Conservation (phyloP, 768 basidiomycete genomes). For the Leucocoprinus leucothites region DNA sequence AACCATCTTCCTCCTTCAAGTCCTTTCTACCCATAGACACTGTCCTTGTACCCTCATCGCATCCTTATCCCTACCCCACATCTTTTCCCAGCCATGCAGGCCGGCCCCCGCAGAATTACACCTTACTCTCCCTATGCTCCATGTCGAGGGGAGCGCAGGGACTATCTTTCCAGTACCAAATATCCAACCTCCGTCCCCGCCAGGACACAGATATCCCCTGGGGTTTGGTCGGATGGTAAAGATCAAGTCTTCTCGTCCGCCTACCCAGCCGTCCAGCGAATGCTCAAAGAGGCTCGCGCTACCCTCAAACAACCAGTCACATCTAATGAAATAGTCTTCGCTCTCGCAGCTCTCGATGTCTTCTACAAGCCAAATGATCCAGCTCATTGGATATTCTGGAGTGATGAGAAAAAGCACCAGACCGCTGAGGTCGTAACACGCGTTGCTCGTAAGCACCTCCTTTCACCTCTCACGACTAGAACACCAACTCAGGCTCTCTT, state of each 20-base stretch:
- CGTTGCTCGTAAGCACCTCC: slow-evolving; percentile 45
- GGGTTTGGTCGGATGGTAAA: slow-evolving; percentile 37
- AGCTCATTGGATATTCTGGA: slow-evolving; percentile 67
- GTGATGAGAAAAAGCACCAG: slow-evolving; percentile 39
- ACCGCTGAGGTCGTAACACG: slow-evolving; percentile 54
- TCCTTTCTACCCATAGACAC: slow-evolving; percentile 7
- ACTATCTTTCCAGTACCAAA: slow-evolving; percentile 14
- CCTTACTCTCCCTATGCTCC: slow-evolving; percentile 17
- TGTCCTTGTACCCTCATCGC: not conserved
- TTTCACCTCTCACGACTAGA: not conserved
- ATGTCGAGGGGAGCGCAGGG: slow-evolving; percentile 17
- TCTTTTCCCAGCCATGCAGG: slow-evolving; percentile 15
- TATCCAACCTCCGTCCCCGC: slow-evolving; percentile 22
- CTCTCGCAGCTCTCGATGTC: slow-evolving; percentile 59
- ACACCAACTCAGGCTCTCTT: slow-evolving; percentile 3
- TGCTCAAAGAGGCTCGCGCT: slow-evolving; percentile 40
- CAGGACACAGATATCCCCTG: slow-evolving; percentile 29
- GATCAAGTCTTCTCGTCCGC: slow-evolving; percentile 41
- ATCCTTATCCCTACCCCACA: slow-evolving; percentile 1
- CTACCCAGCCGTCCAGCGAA: slow-evolving; percentile 45
- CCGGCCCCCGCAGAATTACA: slow-evolving; percentile 19
- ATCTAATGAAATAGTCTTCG: slow-evolving; percentile 44
- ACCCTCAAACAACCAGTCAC: slow-evolving; percentile 35
- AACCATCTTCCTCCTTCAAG: slow-evolving; percentile 2
- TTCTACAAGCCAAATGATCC: slow-evolving; percentile 52